phyloP scores from a whole-genome alignment of 2,329 filamentous ascomycete genomes.

The Trichoderma pleuroti region DNA sequence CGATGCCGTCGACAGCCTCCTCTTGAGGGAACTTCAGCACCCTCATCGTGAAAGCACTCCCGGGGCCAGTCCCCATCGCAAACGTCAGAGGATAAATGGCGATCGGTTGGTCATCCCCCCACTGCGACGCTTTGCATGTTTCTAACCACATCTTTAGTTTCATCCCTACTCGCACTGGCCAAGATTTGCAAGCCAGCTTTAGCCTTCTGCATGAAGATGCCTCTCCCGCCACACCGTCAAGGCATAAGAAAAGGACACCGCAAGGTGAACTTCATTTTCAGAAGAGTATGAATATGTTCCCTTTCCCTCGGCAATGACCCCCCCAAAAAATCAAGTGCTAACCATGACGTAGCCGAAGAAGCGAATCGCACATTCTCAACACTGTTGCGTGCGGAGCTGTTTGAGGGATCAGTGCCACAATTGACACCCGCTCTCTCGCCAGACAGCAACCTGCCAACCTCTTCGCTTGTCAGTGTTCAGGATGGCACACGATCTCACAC shows the following conservation, averaged over 20 bases:
- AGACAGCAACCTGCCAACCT: slow-evolving; percentile 50
- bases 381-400: slow-evolving; percentile 84
- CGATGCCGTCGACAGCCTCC: slow-evolving; percentile 48
- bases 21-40: slow-evolving; percentile 51
- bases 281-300: slow-evolving; percentile 60
- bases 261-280: slow-evolving; percentile 93
- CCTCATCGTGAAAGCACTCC: slow-evolving; percentile 52
- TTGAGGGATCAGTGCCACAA: slow-evolving; percentile 86
- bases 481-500: slow-evolving; percentile 75
- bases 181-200: slow-evolving; percentile 91
- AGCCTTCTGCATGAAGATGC: slow-evolving; percentile 88
- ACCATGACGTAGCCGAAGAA: slow-evolving; percentile 65
- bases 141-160: slow-evolving; percentile 59
- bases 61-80: slow-evolving; percentile 53
- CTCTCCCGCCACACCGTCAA: slow-evolving; percentile 86
- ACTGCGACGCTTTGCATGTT: background rate
- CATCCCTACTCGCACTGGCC: slow-evolving; percentile 88
- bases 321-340: background rate
- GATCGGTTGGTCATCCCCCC: slow-evolving; percentile 48
- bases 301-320: slow-evolving; percentile 19
- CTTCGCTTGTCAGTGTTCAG: slow-evolving; percentile 51
- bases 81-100: slow-evolving; percentile 57
- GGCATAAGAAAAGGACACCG: slow-evolving; percentile 76
- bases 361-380: slow-evolving; percentile 91
- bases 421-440: slow-evolving; percentile 61